Percentiles rank a stretch among this genome's conserved stretches.
Evolutionary conservation across 768 basidiomycete species (phyloP).

Genomic region (Hemileccinum impolitum): DNA sequence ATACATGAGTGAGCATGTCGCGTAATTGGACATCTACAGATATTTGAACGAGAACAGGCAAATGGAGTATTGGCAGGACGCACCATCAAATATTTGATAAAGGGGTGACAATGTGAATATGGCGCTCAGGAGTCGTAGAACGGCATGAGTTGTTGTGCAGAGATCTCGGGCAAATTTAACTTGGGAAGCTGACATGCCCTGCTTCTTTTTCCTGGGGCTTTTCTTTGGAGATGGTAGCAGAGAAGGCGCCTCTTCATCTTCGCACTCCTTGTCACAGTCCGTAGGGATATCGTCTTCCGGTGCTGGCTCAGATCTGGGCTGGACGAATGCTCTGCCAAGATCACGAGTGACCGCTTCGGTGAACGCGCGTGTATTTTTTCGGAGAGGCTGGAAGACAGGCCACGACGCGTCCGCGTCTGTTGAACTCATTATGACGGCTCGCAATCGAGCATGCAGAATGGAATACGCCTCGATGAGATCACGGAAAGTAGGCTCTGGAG

Average conservation of each 20-base stretch:
- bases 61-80: conserved; percentile 14
- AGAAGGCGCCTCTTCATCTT: conserved; percentile 27
- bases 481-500: conserved; percentile 42
- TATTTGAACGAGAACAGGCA: conserved; percentile 5
- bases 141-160: conserved; percentile 68
- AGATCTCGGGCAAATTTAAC: conserved; percentile 78
- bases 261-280: conserved; percentile 20
- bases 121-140: conserved; percentile 60
- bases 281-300: conserved; percentile 23
- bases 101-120: conserved; percentile 60
- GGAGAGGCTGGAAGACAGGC: conserved; percentile 70
- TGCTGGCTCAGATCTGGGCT: conserved; percentile 39
- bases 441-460: conserved; percentile 61
- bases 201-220: conserved; percentile 54
- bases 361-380: conserved; percentile 50
- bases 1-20: conserved; percentile 55
- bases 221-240: conserved; percentile 65
- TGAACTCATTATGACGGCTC: conserved; percentile 38
- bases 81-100: conserved; percentile 61
- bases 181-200: conserved; percentile 73
- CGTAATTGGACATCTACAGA: conserved; percentile 54
- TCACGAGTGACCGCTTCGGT: conserved; percentile 65
- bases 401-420: conserved; percentile 60
- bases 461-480: conserved; percentile 75
- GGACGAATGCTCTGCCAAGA: conserved; percentile 57